phyloP scores from a whole-genome alignment of 2,329 filamentous ascomycete species.

The Phoma sp. region DNA sequence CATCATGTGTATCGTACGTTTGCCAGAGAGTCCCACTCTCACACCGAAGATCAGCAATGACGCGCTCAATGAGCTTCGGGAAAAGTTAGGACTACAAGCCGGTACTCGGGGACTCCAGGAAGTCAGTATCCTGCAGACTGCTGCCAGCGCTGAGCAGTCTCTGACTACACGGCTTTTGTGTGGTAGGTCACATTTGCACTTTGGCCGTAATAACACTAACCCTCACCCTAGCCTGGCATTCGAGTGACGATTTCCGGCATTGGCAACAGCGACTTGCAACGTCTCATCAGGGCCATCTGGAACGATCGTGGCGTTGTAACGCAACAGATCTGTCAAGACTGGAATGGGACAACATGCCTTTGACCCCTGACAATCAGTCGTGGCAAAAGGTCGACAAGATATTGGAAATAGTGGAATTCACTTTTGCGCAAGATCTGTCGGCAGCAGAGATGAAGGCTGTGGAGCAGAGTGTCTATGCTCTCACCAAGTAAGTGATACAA shows the following conservation, averaged over 20 bases:
- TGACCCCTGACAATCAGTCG: background rate
- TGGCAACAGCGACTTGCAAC: background rate
- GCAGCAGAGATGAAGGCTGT: background rate
- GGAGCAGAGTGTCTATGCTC: background rate
- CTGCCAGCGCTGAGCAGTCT: background rate
- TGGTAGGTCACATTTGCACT: background rate
- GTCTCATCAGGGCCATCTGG: background rate
- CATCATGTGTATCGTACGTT: background rate
- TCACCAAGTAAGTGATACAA: background rate
- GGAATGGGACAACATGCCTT: background rate
- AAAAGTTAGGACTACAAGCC: background rate
- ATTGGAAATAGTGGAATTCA: constrained; percentile 1
- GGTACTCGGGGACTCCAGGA: background rate
- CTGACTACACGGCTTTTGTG: background rate
- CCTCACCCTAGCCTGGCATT: background rate
- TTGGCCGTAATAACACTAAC: background rate
- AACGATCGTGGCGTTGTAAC: background rate
- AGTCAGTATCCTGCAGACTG: background rate
- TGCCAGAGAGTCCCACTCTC: background rate
- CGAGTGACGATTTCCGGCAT: background rate
- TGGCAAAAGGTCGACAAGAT: constrained; percentile 4
- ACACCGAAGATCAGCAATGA: background rate
- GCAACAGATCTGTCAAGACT: background rate
- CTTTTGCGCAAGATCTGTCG: background rate
- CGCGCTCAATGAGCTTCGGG: background rate